Conservation (phyloP, 1,284 basidiomycete genomes). For the Mycena sp. region DNA sequence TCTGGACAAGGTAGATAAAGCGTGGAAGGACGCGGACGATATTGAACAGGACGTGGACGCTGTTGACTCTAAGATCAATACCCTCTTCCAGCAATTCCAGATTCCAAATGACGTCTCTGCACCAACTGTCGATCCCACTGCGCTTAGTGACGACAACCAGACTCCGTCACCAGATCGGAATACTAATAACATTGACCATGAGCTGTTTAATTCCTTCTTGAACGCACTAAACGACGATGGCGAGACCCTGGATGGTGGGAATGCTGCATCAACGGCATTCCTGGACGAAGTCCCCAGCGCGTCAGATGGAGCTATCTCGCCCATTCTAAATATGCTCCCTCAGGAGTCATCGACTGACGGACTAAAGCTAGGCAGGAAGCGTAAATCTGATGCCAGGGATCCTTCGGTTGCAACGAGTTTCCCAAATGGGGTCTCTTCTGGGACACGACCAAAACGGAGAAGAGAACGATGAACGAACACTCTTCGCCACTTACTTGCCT, state of each 20-base stretch:
- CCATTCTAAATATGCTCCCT: constrained; percentile 17
- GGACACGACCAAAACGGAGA: constrained; percentile 24
- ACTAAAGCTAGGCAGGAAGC: constrained; percentile 17
- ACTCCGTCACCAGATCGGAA: constrained; percentile 1
- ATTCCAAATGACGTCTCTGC: constrained; percentile 21
- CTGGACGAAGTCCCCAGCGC: constrained; percentile 45
- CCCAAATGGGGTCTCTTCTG: not conserved
- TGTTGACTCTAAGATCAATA: constrained; percentile 77
- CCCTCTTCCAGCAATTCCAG: constrained; percentile 71
- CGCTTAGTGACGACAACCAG: constrained; percentile 54
- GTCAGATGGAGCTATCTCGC: constrained; percentile 31
- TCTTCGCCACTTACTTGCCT: not conserved
- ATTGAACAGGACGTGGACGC: constrained; percentile 80
- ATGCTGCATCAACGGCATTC: constrained; percentile 44
- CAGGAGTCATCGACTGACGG: not conserved
- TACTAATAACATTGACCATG: constrained; percentile 7
- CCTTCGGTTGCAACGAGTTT: not conserved
- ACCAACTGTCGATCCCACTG: constrained; percentile 36
- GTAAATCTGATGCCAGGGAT: constrained; percentile 19
- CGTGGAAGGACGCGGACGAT: constrained; percentile 70
- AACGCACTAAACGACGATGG: constrained; percentile 24
- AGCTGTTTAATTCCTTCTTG: constrained; percentile 27
- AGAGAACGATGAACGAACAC: constrained; percentile 19
- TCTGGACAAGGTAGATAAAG: constrained; percentile 58
- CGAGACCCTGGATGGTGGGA: constrained; percentile 30